Evolutionary conservation across 148 eudicot species (phyloP).

Genomic region (Rhododendron griersonianum): DNA sequence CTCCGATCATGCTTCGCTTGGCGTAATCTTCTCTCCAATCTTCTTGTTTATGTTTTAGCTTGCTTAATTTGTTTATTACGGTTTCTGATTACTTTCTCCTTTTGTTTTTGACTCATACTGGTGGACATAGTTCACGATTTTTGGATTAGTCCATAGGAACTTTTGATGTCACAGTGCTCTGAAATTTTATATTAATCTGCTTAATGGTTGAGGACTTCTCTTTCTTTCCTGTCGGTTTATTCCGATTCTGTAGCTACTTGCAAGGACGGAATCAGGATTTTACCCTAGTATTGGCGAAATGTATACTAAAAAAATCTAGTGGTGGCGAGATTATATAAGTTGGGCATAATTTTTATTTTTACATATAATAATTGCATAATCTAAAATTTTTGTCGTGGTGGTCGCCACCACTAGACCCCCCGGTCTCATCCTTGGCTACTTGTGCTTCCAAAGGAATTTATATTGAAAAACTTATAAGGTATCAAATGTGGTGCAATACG

Average conservation of each 20-base stretch:
- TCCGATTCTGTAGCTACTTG: background rate
- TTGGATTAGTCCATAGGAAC: no score
- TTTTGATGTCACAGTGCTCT: no score
- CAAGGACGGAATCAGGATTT: no score
- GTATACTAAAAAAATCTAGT: no score
- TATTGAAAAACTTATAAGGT: background rate
- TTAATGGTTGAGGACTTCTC: background rate
- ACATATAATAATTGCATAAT: no score
- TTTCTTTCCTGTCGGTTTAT: background rate
- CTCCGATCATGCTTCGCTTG: constrained; percentile 93
- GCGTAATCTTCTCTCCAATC: constrained; percentile 41
- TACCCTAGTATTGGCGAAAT: no score
- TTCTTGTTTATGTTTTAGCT: background rate
- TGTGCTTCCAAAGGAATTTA: background rate
- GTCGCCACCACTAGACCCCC: no score
- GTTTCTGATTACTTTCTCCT: background rate
- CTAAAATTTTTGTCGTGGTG: no score
- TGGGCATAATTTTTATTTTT: no score
- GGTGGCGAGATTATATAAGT: no score
- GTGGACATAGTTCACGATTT: background rate
- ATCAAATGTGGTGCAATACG: background rate
- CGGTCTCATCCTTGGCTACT: no score
- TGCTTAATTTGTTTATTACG: background rate
- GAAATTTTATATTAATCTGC: background rate
- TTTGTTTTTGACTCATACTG: no score